Conservation (phyloP, 495 filamentous ascomycete genomes). For the Tuber calosporum region DNA sequence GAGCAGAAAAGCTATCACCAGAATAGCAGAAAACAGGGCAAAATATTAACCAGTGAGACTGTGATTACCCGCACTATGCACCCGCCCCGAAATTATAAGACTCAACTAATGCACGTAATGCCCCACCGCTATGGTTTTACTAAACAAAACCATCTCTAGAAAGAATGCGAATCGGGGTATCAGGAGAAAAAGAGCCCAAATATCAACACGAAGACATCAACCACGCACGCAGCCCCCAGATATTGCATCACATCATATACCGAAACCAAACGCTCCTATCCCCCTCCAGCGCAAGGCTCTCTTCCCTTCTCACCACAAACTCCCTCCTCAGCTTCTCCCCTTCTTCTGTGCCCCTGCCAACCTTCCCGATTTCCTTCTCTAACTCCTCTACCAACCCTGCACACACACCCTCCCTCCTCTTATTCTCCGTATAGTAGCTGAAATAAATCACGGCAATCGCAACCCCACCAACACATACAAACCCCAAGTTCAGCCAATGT, state of each 20-base stretch:
- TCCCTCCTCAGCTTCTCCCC: constrained; percentile 19
- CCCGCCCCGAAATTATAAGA: background rate
- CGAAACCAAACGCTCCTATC: constrained; percentile 38
- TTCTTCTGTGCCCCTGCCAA: constrained; percentile 1
- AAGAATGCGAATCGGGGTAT: background rate
- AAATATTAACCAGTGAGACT: background rate
- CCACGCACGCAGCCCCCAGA: background rate
- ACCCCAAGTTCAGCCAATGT: constrained; percentile 61
- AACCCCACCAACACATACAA: constrained; percentile 56
- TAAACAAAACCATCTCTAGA: background rate
- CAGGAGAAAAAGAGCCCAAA: background rate
- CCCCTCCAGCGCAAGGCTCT: constrained; percentile 32
- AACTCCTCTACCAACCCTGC: constrained; percentile 9
- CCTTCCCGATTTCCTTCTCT: constrained; percentile 21
- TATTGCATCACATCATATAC: constrained; percentile 24
- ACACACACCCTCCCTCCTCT: constrained; percentile 46
- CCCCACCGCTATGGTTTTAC: background rate
- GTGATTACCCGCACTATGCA: background rate
- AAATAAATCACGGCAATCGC: constrained; percentile 54
- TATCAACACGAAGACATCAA: background rate
- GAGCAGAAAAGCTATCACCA: background rate
- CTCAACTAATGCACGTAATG: background rate
- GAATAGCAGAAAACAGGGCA: background rate
- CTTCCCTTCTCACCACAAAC: constrained; percentile 37
- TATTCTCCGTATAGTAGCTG: constrained; percentile 50